Base-by-base conservation (phyloP, 2,329 filamentous ascomycete genomes). In the Graphilbum sp. region DNA sequence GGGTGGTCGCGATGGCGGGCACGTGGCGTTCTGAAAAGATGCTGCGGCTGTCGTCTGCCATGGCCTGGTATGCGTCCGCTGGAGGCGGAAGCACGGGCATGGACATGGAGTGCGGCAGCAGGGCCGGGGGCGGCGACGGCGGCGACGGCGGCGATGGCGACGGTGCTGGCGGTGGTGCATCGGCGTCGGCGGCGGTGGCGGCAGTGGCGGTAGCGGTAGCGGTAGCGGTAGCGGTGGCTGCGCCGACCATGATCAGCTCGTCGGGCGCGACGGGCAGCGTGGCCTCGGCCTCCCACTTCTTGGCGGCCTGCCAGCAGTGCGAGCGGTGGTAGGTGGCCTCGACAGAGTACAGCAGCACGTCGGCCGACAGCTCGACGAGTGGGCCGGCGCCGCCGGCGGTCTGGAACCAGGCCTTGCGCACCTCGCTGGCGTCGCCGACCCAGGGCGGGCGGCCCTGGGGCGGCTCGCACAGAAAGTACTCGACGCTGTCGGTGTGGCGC, bases 381-480 rank as follows among this genome's bases (percentile, higher is more conserved):
- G 63, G 64, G 12, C 64, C 66, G 18, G 52, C 47, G 24, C 67
- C 66, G 16, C 79, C 83, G 3, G 80, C 75, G 5, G 82, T 72
- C 46, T 79, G 72, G 54, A 82, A 84, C 79, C 79, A 84, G 49
- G 75, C 73, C 59, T 75, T 75, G 47, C 71, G 69, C 13, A 78
- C 68, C 35, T 72, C 62, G 25, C 66, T 63, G 29, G 72, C 70
- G 38, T 79, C 78, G 39, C 74, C 70, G 34, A 76, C 64, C 83
- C 83, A 90, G 1, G 83, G 82, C 0, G 74, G 65, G 39, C 76
- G 75, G 16, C 77, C 78, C 50, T 80, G 71, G 0, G 81, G 77
- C 4, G 80, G 73, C 51, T 84, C 68, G 54, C 82, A 87, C 21
- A 88, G 63, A 60, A 88, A 90, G 57, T 88, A 85, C 54, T 88